Base-by-base conservation (phyloP, 768 basidiomycete genomes). In the Tylopilus sp. region DNA sequence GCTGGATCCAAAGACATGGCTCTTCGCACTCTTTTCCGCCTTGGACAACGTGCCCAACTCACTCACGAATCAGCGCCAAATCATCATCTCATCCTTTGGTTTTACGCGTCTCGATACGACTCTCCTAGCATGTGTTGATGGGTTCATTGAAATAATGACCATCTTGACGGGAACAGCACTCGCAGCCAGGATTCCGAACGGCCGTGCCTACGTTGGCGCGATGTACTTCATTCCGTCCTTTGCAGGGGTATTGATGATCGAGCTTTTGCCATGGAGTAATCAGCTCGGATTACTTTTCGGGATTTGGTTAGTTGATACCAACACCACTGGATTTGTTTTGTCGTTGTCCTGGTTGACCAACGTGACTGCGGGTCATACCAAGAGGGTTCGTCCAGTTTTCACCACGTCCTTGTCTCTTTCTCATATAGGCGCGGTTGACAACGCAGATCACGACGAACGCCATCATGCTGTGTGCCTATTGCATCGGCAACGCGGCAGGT, bases 361-460 rank as follows among this genome's bases (percentile, higher is more conserved):
- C 37, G 80, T 86, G 7, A 88, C 85, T 0, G 80, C 85, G 0
- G 87, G 85, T 1, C 87, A 87, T 61, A 89, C 87, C 29, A 88
- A 88, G 69, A 76, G 78, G 55, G 76, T 90, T 0, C 85, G 87
- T 21, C 26, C 6, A 2, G 8, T 8, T 45, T 37, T 16, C 1
- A 17, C 29, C 22, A 17, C 12, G 0, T 17, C 21, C 1, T 36
- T 30, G 0, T 22, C 6, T 24, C 22, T 6, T 22, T 48, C 28
- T 48, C 22, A 29, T 12, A 4, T 16, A 22, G 7, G 47, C 29
- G 19, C 16, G 10, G n/a, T n/a, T 30, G 29, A 14, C 14, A 45
- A 24, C 29, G 31, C 45, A 71, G 59, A 29, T 69, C 12, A 65
- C 60, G 34, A 71, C 69, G 0, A 89, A 90, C 61, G 86, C 89